Evolutionary conservation across 2,329 filamentous ascomycete genomes (phyloP).

Genomic region (Beauveria australis): DNA sequence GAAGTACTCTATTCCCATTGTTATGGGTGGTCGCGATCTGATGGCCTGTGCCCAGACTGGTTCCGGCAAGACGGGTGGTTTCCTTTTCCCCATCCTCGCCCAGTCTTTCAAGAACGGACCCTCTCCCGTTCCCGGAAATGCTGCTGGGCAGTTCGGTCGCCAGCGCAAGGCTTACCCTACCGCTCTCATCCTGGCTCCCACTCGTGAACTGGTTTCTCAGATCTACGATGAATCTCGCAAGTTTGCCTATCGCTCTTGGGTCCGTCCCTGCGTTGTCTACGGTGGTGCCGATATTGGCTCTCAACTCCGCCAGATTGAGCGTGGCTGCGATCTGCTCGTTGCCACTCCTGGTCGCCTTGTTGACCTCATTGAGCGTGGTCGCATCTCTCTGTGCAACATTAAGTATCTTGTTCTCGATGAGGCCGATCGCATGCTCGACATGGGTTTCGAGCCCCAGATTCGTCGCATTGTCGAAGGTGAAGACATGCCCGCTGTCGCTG

Average conservation of each 20-base stretch:
- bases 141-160: conserved; percentile 69
- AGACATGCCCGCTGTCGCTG: conserved; percentile 81
- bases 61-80: conserved; percentile 99
- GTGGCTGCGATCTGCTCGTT: conserved; percentile 90
- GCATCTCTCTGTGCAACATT: conserved; percentile 96
- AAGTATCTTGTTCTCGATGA: conserved; percentile 98
- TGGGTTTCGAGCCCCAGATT: conserved; percentile 99
- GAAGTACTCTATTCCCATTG: conserved; percentile 98
- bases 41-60: conserved; percentile 99
- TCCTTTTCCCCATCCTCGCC: conserved; percentile 98
- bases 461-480: conserved; percentile 96
- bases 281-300: conserved; percentile 98
- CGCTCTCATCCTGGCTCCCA: conserved; percentile 89
- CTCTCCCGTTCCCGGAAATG: conserved; percentile 55
- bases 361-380: conserved; percentile 95
- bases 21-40: conserved; percentile 93
- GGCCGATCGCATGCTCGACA: conserved; percentile 99
- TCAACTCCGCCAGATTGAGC: conserved; percentile 96
- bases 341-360: conserved; percentile 95
- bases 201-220: conserved; percentile 96
- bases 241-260: conserved; percentile 98
- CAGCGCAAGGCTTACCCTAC: conserved; percentile 98
- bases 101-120: conserved; percentile 91
- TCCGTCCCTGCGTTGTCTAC: conserved; percentile 95
- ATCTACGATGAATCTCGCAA: conserved; percentile 97